A percentile compares a stretch with the other conserved stretches of the same genome.
phyloP scores from a whole-genome alignment of 2,329 filamentous ascomycete genomes.

The Fusarium coffeatum region DNA sequence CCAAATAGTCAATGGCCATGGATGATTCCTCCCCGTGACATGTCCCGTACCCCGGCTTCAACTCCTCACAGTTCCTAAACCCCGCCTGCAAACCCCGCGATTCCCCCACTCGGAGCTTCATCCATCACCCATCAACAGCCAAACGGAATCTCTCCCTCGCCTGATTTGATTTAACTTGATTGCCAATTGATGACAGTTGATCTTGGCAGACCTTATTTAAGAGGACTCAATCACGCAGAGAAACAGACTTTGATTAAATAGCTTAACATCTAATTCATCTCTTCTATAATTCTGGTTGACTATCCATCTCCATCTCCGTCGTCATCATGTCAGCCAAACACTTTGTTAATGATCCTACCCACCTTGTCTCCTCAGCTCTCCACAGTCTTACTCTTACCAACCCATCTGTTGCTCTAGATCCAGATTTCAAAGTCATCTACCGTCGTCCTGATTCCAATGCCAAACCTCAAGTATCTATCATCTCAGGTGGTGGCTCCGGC shows the following conservation, averaged over 20 bases:
- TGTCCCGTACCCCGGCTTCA: slow-evolving; percentile 15
- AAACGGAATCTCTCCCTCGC: slow-evolving; percentile 12
- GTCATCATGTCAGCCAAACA: slow-evolving; percentile 74
- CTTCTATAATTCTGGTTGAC: slow-evolving; percentile 4
- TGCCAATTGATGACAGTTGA: neutral
- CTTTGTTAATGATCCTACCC: slow-evolving; percentile 86
- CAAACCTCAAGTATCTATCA: slow-evolving; percentile 77
- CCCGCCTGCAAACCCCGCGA: slow-evolving; percentile 28
- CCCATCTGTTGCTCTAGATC: slow-evolving; percentile 82
- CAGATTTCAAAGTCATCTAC: slow-evolving; percentile 86
- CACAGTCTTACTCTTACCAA: slow-evolving; percentile 84
- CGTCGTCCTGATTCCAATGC: slow-evolving; percentile 64
- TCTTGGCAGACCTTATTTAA: slow-evolving; percentile 16
- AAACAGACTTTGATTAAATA: neutral
- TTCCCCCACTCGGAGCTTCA: slow-evolving; percentile 24
- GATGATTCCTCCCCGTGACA: slow-evolving; percentile 9
- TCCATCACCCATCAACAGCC: slow-evolving; percentile 8
- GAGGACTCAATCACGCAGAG: neutral
- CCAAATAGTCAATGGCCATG: slow-evolving; percentile 7
- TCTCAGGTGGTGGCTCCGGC: slow-evolving; percentile 89
- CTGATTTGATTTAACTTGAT: slow-evolving; percentile 3
- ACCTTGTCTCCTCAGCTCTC: slow-evolving; percentile 82
- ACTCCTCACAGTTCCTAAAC: slow-evolving; percentile 14
- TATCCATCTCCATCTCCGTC: slow-evolving; percentile 2
- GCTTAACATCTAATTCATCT: neutral